Base-by-base conservation (phyloP, 106 monocot genomes). In the Dendrobium catenatum region DNA sequence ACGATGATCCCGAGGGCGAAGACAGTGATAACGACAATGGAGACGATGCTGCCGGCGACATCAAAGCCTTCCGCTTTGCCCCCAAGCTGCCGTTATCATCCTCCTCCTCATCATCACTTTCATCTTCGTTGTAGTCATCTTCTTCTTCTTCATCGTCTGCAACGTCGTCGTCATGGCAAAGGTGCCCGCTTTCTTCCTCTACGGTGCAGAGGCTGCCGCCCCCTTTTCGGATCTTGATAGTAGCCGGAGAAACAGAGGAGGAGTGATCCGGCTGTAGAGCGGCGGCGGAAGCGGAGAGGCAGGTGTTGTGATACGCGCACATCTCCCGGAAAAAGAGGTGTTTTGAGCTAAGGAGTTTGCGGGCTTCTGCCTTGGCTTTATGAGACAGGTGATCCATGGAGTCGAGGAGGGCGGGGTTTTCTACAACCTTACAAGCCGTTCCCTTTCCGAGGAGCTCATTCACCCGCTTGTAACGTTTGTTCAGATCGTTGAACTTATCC, bases 401-500 rank as follows among this genome's bases (percentile, higher is more conserved):
- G 59, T 97, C 96, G 77, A 94, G 90, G 29, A 92, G 81, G 72
- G 86, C 77, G 72, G 84, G 96, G 83, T 94, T 94, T 85, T 96
- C 94, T 42, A 96, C 96, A 46, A 92, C 96, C 56, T 81, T 77
- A 83, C 94, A 92, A n/a, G 92, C 96, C 9, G 85, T 92, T 6
- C 92, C 94, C 70, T 79, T 85, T 17, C 96, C 96, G 20, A 97
- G 87, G 73, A 97, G 83, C 67, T 94, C 96, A 75, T 87, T 94
- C 42, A 97, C 90, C 6, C 96, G 81, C 87, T 91, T 97, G 86
- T 92, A 97, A 44, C 96, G 80, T 90, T 96, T 96, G 90, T 94
- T 96, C 37, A 96, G 87, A 72, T 96, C 96, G 76, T 96, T 96
- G 87, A 96, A 96, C 83, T 96, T 96, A 87, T 96, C 96, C 89